phyloP scores from a whole-genome alignment of 352 stramenopile species.

The Porosira glacialis region DNA sequence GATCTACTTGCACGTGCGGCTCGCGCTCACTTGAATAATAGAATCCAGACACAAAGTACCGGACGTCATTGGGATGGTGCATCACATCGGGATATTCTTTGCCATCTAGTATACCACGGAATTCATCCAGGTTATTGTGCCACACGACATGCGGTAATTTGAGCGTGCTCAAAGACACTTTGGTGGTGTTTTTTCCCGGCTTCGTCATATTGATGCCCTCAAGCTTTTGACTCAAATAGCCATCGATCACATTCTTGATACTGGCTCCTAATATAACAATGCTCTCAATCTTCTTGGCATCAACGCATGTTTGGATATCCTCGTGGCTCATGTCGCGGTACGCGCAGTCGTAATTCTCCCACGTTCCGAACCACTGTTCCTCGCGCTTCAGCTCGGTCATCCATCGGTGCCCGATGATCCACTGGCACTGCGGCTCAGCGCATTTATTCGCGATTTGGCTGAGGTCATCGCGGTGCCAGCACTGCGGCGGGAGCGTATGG shows the following conservation, averaged over 20 bases:
- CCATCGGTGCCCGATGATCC: conserved; percentile 26
- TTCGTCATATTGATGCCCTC: conserved; percentile 16
- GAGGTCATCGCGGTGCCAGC: conserved; percentile 52
- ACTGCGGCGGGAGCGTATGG: conserved; percentile 19
- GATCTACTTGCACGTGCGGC: conserved; percentile 36
- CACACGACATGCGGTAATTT: conserved; percentile 44
- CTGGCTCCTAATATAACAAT: conserved; percentile 32
- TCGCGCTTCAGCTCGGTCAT: conserved; percentile 24
- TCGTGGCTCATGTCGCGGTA: conserved; percentile 33
- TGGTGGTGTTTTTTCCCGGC: neutral
- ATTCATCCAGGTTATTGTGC: conserved; percentile 18
- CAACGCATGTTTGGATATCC: conserved; percentile 43
- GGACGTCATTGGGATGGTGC: conserved; percentile 8
- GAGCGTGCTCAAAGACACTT: conserved; percentile 36
- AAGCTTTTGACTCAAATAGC: conserved; percentile 38
- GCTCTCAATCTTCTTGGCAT: conserved; percentile 33
- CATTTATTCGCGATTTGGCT: conserved; percentile 24
- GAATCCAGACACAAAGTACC: conserved; percentile 45
- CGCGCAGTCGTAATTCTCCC: conserved; percentile 36
- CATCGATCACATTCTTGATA: conserved; percentile 22
- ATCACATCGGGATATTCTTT: conserved; percentile 10
- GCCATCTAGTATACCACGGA: conserved; percentile 7
- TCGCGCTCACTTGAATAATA: conserved; percentile 46
- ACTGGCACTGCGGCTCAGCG: conserved; percentile 29
- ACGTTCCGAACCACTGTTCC: conserved; percentile 36